Evolutionary conservation across 2,329 filamentous ascomycete species (phyloP).

Genomic region (Diaporthe ampelina): DNA sequence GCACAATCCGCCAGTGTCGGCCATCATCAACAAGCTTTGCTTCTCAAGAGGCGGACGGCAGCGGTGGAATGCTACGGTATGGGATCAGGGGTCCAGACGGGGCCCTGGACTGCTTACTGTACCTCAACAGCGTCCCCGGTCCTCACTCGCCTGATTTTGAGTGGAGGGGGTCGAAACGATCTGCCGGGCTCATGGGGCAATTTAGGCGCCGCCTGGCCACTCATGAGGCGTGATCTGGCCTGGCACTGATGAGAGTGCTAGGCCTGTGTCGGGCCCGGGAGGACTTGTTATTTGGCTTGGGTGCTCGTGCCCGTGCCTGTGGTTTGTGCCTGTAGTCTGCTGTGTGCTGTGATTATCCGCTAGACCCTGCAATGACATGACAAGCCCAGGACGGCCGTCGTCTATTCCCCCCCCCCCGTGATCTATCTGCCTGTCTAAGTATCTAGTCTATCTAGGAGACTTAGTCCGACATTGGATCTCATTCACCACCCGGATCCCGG

Average conservation of each 20-base stretch:
- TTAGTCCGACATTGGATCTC: conserved; percentile 1
- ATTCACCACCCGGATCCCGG: conserved; percentile 13
- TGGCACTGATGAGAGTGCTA: conserved; percentile 1
- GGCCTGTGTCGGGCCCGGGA: not conserved
- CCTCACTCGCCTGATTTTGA: not conserved
- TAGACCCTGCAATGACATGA: conserved; percentile 28
- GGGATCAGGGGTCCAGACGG: conserved; percentile 22
- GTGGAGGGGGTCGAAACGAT: conserved; percentile 28
- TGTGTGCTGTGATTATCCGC: conserved; percentile 22
- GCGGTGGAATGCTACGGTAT: conserved; percentile 17
- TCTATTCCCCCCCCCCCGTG: conserved; percentile 12
- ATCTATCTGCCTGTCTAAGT: conserved; percentile 16
- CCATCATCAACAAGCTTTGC: conserved; percentile 7
- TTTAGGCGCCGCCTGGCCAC: conserved; percentile 28
- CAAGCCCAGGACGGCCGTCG: conserved; percentile 19
- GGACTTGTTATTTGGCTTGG: conserved; percentile 1
- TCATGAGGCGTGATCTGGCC: not conserved
- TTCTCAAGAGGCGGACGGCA: not conserved
- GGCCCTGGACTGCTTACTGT: conserved; percentile 17
- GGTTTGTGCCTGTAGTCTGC: not conserved
- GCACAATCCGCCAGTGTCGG: not conserved
- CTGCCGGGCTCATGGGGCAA: conserved; percentile 29
- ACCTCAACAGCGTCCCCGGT: conserved; percentile 7
- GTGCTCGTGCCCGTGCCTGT: not conserved
- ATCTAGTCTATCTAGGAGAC: not conserved